A percentile compares a stretch with the other conserved stretches of the same genome.
Evolutionary conservation across 495 filamentous ascomycete species (phyloP).

Genomic region (Aspergillus conjunctus): DNA sequence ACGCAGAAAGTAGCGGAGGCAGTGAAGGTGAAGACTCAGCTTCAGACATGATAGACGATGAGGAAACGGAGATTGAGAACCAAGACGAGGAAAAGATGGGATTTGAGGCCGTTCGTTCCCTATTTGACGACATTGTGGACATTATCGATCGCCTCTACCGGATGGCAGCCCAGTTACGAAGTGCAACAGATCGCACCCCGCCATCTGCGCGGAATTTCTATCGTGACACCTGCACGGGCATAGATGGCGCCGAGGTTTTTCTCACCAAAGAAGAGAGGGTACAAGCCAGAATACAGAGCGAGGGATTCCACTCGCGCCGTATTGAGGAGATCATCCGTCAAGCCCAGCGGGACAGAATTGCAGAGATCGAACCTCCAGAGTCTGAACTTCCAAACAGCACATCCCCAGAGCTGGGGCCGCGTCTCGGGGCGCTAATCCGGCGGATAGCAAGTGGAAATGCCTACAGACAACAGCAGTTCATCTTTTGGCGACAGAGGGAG

Average conservation of each 20-base stretch:
- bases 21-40: background rate
- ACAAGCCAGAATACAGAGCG: background rate
- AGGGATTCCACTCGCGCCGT: constrained; percentile 3
- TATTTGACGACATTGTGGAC: constrained; percentile 6
- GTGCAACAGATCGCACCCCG: background rate
- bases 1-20: background rate
- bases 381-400: no score
- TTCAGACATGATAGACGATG: background rate
- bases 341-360: background rate
- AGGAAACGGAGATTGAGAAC: background rate
- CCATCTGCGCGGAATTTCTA: constrained; percentile 6
- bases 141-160: constrained; percentile 5
- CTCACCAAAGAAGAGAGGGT: background rate
- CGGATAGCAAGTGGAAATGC: constrained; percentile 5
- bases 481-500: constrained; percentile 11
- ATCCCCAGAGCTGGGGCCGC: background rate
- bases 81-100: background rate
- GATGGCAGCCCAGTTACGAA: constrained; percentile 1
- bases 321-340: constrained; percentile 10
- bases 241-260: background rate
- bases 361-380: background rate
- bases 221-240: background rate
- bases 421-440: background rate
- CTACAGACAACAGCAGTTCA: constrained; percentile 10
- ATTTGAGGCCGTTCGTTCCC: background rate